A percentile compares a stretch with the other conserved stretches of the same genome.
phyloP scores from a whole-genome alignment of 352 stramenopile genomes.

The Phytophthora syringae region DNA sequence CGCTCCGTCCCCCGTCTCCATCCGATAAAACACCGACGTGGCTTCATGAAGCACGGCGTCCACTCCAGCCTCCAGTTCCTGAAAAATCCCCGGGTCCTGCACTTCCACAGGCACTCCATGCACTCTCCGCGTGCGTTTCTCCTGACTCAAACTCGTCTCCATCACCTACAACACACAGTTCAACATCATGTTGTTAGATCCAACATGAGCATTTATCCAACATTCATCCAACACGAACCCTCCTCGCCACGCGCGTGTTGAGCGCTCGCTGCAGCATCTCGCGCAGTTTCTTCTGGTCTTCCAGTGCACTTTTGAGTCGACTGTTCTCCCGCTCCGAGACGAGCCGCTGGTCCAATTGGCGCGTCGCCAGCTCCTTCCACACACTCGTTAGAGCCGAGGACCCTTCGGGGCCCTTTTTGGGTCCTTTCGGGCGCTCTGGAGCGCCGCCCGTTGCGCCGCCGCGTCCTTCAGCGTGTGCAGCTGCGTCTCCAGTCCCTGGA shows the following conservation, averaged over 20 bases:
- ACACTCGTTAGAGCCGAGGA: slow-evolving; percentile 21
- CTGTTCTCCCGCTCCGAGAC: slow-evolving; percentile 39
- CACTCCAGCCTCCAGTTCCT: slow-evolving; percentile 40
- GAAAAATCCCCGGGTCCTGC: slow-evolving; percentile 39
- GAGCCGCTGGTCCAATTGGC: slow-evolving; percentile 44
- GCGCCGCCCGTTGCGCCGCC: slow-evolving; percentile 10
- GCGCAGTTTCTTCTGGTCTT: slow-evolving; percentile 39
- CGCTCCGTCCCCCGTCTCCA: slow-evolving; percentile 16
- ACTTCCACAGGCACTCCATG: slow-evolving; percentile 28
- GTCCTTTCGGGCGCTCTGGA: background rate
- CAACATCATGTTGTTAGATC: background rate
- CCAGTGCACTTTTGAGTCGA: slow-evolving; percentile 33
- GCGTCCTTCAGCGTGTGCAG: slow-evolving; percentile 16
- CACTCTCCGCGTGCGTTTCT: slow-evolving; percentile 37
- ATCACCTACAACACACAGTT: slow-evolving; percentile 42
- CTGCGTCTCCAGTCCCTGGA: slow-evolving; percentile 29
- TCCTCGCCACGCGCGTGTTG: slow-evolving; percentile 38
- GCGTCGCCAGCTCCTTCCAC: slow-evolving; percentile 37
- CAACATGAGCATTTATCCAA: background rate
- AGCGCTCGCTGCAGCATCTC: slow-evolving; percentile 41
- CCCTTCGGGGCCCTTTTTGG: background rate
- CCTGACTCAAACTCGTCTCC: slow-evolving; percentile 30
- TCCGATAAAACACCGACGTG: slow-evolving; percentile 39
- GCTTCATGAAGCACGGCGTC: slow-evolving; percentile 50
- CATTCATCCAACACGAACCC: slow-evolving; percentile 24